These are phyloP conservation scores for Neocucurbitaria cava DNA, from an alignment of 2,329 filamentous ascomycete species.

Conservation along the genomic window DNA sequence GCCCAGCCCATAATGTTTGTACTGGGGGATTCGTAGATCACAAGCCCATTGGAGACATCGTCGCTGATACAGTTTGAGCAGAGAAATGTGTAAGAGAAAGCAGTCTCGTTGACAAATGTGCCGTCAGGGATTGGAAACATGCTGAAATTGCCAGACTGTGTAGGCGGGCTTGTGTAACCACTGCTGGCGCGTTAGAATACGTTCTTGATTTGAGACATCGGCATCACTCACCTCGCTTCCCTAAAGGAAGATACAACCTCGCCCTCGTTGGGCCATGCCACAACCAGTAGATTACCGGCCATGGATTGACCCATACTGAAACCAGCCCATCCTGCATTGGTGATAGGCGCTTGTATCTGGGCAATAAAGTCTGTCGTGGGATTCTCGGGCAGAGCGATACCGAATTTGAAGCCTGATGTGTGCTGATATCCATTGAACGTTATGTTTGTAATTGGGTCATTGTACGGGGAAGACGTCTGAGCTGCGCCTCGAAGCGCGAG, in stretches of 20 bases:
- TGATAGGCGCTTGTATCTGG: slow-evolving; percentile 56
- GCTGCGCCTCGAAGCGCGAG: slow-evolving; percentile 34
- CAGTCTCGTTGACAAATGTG: slow-evolving; percentile 61
- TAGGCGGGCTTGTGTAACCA: slow-evolving; percentile 59
- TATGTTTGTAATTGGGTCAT: slow-evolving; percentile 43
- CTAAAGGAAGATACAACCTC: slow-evolving; percentile 57
- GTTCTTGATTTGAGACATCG: too few species aligned
- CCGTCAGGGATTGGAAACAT: slow-evolving; percentile 58
- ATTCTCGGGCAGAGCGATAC: slow-evolving; percentile 59
- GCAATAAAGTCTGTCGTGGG: slow-evolving; percentile 62
- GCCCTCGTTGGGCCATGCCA: slow-evolving; percentile 60
- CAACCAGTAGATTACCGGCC: slow-evolving; percentile 58
- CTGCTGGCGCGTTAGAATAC: too few species aligned
- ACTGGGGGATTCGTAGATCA: slow-evolving; percentile 30
- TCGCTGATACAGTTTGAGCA: slow-evolving; percentile 51
- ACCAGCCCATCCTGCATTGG: slow-evolving; percentile 58
- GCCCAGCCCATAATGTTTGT: slow-evolving; percentile 44
- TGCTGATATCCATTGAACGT: slow-evolving; percentile 42
- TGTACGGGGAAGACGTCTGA: slow-evolving; percentile 35
- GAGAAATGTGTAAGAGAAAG: slow-evolving; percentile 63
- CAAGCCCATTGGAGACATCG: slow-evolving; percentile 23
- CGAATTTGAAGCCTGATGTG: slow-evolving; percentile 55
- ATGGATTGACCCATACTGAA: slow-evolving; percentile 59
- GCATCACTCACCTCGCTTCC: slow-evolving; percentile 42
- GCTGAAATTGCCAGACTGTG: slow-evolving; percentile 52